Conservation (phyloP, 257 asterid genomes). For the Lavandula angustifolia region DNA sequence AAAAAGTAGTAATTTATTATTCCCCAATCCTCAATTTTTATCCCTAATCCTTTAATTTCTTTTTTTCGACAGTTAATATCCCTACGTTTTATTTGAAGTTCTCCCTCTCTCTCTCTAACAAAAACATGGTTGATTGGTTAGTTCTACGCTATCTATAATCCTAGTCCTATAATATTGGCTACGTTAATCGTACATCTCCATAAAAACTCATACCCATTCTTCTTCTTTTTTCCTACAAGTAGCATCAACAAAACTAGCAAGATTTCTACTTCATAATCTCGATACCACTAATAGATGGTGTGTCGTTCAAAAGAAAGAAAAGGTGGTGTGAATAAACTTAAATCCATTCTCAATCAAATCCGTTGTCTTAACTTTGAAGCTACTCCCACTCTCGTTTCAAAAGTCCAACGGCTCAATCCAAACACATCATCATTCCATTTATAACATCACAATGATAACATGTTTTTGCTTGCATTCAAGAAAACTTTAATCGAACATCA, state of each 20-base stretch:
- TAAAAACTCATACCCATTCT: too few relatives aligned
- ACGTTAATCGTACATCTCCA: neutral
- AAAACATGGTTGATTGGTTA: neutral
- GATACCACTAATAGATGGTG: neutral
- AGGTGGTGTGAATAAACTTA: too few relatives aligned
- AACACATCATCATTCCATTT: conserved; percentile 14
- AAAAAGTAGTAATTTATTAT: too few relatives aligned
- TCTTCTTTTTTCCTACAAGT: too few relatives aligned
- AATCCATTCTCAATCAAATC: neutral
- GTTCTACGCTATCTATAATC: too few relatives aligned
- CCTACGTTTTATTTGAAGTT: neutral
- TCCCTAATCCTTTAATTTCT: too few relatives aligned
- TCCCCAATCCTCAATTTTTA: too few relatives aligned
- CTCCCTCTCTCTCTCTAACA: neutral
- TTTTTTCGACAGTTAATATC: too few relatives aligned
- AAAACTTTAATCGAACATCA: neutral
- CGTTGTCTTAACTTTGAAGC: conserved; percentile 15
- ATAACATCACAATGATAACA: neutral
- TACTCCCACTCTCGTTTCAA: neutral
- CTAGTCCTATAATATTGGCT: neutral
- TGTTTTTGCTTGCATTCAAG: neutral
- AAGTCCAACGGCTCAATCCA: neutral
- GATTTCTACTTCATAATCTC: neutral
- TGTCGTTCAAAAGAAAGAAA: too few relatives aligned
- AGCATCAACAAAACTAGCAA: too few relatives aligned